Percentiles rank a stretch among this genome's conserved stretches.
These are phyloP conservation scores for Hypoxylon sp. DNA, from an alignment of 2,329 filamentous ascomycete genomes.

Conservation along the genomic window DNA sequence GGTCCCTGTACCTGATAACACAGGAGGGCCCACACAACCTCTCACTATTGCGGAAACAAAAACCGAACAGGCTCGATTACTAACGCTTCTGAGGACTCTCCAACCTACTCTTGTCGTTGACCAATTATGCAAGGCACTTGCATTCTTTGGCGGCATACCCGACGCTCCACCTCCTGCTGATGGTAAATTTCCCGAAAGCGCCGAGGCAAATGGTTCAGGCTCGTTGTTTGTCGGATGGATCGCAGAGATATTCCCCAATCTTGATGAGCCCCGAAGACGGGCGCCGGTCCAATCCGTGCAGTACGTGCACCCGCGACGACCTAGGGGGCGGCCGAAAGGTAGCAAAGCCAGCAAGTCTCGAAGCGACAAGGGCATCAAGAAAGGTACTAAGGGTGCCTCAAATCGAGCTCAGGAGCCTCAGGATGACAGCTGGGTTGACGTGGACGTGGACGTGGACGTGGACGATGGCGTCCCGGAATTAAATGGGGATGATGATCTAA, in stretches of 20 bases:
- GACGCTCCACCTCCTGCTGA: slow-evolving; percentile 66
- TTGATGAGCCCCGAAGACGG: slow-evolving; percentile 53
- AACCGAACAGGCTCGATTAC: slow-evolving; percentile 70
- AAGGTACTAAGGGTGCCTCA: slow-evolving; percentile 53
- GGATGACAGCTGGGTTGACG: slow-evolving; percentile 64
- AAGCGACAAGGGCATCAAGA: slow-evolving; percentile 67
- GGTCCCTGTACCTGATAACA: background rate
- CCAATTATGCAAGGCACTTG: slow-evolving; percentile 72
- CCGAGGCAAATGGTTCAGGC: slow-evolving; percentile 69
- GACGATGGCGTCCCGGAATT: slow-evolving; percentile 56
- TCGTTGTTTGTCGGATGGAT: slow-evolving; percentile 73
- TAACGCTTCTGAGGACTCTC: slow-evolving; percentile 69
- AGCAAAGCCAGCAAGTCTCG: slow-evolving; percentile 66
- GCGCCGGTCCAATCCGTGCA: slow-evolving; percentile 43
- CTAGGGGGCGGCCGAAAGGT: slow-evolving; percentile 69
- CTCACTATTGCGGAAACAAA: slow-evolving; percentile 67
- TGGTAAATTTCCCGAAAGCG: slow-evolving; percentile 69
- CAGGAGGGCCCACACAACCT: slow-evolving; percentile 45
- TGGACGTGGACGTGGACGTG: slow-evolving; percentile 64
- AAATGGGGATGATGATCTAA: slow-evolving; percentile 52
- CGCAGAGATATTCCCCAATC: slow-evolving; percentile 72
- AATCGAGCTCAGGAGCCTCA: slow-evolving; percentile 46
- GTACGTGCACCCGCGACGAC: slow-evolving; percentile 57
- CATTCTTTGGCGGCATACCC: slow-evolving; percentile 74
- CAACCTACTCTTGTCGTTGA: slow-evolving; percentile 71